Base-by-base conservation (phyloP, 2,329 filamentous ascomycete genomes). In the Fusarium fujikuroi region DNA sequence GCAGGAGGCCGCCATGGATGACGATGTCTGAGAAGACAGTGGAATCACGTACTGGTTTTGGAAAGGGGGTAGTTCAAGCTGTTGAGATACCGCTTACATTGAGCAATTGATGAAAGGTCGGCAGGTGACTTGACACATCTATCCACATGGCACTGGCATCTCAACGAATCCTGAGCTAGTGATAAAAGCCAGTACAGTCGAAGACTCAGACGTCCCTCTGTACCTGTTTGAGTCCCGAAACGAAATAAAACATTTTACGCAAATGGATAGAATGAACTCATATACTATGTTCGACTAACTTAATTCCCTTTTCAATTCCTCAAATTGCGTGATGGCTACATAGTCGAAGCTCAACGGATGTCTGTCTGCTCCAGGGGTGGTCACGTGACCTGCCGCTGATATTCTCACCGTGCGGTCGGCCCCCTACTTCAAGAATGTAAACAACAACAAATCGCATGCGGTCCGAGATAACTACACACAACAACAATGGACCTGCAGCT, bases 351-450 rank as follows among this genome's bases (percentile, higher is more conserved):
- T 58, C 9, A 14, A 2, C 11, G 14, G 19, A 21, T 23, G 5
- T 12, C 44, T n/a, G 40, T 59, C 18, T 46, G 18, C 16, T n/a
- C 16, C 3, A 0, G 15, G 9, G 42, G 60, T 28, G 18, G 7
- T 6, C 52, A 63, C 53, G 60, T 63, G 60, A 46, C 28, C 10
- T 10, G 1, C 4, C 12, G 3, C 15, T 1, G 3, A 1, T 15
- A 3, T 25, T 3, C 14, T 36, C 7, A 16, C 28, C 1, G 5
- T 9, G 18, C 9, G 4, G 10, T n/a, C 11, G 11, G 4, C 3
- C 30, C 30, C 10, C 30, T 6, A 7, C 21, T 15, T 5, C n/a
- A 12, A 36, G 5, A 18, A 25, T 47, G 19, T 30, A 63, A 62
- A 39, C 16, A 39, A 19, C 32, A 21, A 8, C 7, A n/a, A 16